phyloP scores from a whole-genome alignment of 768 basidiomycete species.

The Tephrocybe sp. region DNA sequence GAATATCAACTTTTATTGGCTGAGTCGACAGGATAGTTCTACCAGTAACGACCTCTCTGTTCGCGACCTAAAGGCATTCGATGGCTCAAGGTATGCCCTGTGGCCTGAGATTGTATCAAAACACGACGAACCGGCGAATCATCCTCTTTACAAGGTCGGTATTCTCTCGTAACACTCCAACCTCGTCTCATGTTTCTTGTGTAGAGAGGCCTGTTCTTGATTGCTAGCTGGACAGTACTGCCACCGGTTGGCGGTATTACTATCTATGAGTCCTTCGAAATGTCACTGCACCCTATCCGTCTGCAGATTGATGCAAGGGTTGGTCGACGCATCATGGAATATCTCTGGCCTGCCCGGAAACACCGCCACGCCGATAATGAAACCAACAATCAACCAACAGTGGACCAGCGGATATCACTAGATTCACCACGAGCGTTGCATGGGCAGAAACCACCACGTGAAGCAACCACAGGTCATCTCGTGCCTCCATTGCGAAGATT shows the following conservation, averaged over 20 bases:
- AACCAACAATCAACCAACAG: constrained; percentile 10
- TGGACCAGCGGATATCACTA: constrained; percentile 38
- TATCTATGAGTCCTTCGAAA: constrained; percentile 79
- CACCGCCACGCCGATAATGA: constrained; percentile 28
- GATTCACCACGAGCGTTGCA: constrained; percentile 45
- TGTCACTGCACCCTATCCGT: constrained; percentile 82
- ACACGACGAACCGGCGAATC: constrained; percentile 64
- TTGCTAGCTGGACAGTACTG: constrained; percentile 79
- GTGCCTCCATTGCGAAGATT: constrained; percentile 48
- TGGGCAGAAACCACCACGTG: constrained; percentile 5
- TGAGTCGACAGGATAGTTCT: constrained; percentile 85
- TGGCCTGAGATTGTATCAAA: constrained; percentile 90
- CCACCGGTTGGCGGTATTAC: constrained; percentile 92
- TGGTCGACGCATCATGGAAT: constrained; percentile 81
- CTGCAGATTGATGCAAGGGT: constrained; percentile 84
- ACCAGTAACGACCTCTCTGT: constrained; percentile 75
- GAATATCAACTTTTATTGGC: constrained; percentile 76
- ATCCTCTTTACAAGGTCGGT: constrained; percentile 69
- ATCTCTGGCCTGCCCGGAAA: constrained; percentile 75
- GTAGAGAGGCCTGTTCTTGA: constrained; percentile 69
- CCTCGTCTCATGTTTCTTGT: constrained; percentile 1
- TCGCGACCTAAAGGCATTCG: constrained; percentile 79
- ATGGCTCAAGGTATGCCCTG: constrained; percentile 75
- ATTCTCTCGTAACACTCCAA: neutral
- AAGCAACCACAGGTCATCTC: constrained; percentile 16